These are phyloP conservation scores for Microcyclosporella mali DNA, from an alignment of 2,329 filamentous ascomycete species.

Conservation along the genomic window DNA sequence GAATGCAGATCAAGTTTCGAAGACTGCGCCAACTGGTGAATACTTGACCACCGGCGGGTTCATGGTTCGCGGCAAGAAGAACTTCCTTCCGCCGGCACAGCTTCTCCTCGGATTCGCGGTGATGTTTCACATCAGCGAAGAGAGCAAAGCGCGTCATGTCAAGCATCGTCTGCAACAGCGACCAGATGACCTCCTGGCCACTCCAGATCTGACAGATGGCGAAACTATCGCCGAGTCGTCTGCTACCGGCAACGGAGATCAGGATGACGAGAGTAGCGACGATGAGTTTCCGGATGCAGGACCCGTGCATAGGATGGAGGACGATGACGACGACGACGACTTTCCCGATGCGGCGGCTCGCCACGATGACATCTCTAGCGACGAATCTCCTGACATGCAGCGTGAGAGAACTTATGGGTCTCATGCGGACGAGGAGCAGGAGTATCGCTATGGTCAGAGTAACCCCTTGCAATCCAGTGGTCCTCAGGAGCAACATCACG, in stretches of 20 bases:
- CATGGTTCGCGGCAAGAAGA: slow-evolving; percentile 78
- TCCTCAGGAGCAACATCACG: slow-evolving; percentile 6
- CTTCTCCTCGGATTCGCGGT: slow-evolving; percentile 81
- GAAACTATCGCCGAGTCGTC: slow-evolving; percentile 28
- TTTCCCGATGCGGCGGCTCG: slow-evolving; percentile 37
- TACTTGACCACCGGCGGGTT: slow-evolving; percentile 75
- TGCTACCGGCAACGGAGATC: slow-evolving; percentile 18
- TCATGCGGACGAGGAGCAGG: slow-evolving; percentile 25
- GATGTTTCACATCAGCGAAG: slow-evolving; percentile 81
- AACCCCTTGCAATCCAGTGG: slow-evolving; percentile 37
- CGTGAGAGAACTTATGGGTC: slow-evolving; percentile 11
- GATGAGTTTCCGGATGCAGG: slow-evolving; percentile 24
- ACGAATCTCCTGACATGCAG: slow-evolving; percentile 25
- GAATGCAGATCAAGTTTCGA: slow-evolving; percentile 80
- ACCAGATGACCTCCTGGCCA: slow-evolving; percentile 17
- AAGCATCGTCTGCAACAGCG: slow-evolving; percentile 58
- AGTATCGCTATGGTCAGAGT: slow-evolving; percentile 17
- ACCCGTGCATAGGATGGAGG: slow-evolving; percentile 20
- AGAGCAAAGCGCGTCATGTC: slow-evolving; percentile 73
- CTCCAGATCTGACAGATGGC: slow-evolving; percentile 27
- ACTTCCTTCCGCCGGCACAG: slow-evolving; percentile 80
- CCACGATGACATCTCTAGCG: slow-evolving; percentile 11
- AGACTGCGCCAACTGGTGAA: slow-evolving; percentile 72
- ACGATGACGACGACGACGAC: slow-evolving; percentile 29
- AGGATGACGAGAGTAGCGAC: slow-evolving; percentile 39